These are phyloP conservation scores for Lactarius deliciosus DNA, from an alignment of 768 basidiomycete genomes.

Conservation along the genomic window DNA sequence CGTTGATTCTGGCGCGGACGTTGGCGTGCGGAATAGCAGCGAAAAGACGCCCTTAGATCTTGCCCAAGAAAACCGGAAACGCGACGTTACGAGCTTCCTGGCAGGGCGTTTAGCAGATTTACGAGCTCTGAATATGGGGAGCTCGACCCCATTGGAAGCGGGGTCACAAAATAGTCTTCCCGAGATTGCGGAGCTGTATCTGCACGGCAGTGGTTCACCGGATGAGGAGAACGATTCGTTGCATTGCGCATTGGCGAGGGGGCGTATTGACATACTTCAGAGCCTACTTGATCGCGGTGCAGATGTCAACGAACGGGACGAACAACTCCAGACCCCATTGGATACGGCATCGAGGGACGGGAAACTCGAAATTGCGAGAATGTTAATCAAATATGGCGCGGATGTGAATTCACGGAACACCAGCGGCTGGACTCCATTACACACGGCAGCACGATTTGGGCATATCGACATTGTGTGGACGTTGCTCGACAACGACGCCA, in stretches of 20 bases:
- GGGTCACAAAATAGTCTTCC: too few species aligned
- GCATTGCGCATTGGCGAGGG: neutral
- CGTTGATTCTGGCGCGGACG: neutral
- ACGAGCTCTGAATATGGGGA: too few species aligned
- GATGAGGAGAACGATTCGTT: neutral
- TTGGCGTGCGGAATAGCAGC: neutral
- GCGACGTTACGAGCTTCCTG: neutral
- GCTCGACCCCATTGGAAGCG: neutral
- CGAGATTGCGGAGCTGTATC: neutral
- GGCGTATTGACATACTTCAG: neutral
- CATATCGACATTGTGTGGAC: neutral
- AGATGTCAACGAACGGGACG: neutral
- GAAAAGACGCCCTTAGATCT: neutral
- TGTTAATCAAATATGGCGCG: neutral
- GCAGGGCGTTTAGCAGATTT: neutral
- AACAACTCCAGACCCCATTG: neutral
- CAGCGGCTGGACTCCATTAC: neutral
- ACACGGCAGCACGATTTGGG: neutral
- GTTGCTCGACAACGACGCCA: slow-evolving; percentile 2
- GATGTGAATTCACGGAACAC: neutral
- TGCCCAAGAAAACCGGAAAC: neutral
- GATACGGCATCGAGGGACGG: neutral
- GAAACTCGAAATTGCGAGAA: neutral
- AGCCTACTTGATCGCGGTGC: neutral
- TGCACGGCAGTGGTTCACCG: neutral